Percentiles rank a stretch among this genome's conserved stretches.
Conservation (phyloP, 2,329 filamentous ascomycete genomes). For the Tricladium varicosporioides region DNA sequence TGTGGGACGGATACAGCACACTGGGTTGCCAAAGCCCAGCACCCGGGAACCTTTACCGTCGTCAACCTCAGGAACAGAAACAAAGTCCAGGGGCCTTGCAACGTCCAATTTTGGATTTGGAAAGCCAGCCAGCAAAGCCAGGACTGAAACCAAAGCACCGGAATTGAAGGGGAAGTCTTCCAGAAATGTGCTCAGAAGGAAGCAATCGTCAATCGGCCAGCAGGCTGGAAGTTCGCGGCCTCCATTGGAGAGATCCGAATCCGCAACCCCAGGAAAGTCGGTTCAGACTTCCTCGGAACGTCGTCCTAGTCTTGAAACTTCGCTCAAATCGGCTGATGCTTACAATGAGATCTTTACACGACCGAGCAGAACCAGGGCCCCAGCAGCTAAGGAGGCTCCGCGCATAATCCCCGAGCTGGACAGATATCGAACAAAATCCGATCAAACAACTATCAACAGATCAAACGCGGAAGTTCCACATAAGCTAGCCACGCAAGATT, state of each 20-base stretch:
- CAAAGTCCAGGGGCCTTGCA: conserved; percentile 14
- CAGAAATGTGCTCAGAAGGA: conserved; percentile 48
- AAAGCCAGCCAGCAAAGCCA: conserved; percentile 16
- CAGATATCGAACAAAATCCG: conserved; percentile 52
- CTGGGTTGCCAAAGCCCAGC: conserved; percentile 24
- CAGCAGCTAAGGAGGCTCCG: conserved; percentile 30
- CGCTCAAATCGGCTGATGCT: conserved; percentile 29
- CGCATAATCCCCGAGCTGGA: conserved; percentile 57
- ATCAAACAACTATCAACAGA: conserved; percentile 34
- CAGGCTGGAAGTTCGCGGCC: conserved; percentile 29
- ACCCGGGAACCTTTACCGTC: conserved; percentile 21
- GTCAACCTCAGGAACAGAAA: conserved; percentile 18
- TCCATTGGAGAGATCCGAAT: conserved; percentile 24
- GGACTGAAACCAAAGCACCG: conserved; percentile 8
- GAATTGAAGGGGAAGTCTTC: conserved; percentile 30
- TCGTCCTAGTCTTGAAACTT: conserved; percentile 24
- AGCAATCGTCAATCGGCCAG: conserved; percentile 46
- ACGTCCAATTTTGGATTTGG: conserved; percentile 27
- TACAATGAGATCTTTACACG: conserved; percentile 42
- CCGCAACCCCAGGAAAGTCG: conserved; percentile 22
- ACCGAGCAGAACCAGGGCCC: conserved; percentile 16
- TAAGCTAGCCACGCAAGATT: conserved; percentile 59
- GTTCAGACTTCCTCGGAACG: conserved; percentile 13
- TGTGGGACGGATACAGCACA: conserved; percentile 17
- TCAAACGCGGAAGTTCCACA: conserved; percentile 48